A percentile compares a stretch with the other conserved stretches of the same genome.
These are phyloP conservation scores for Trichoderma reesei DNA, from an alignment of 495 filamentous ascomycete species.

Conservation along the genomic window DNA sequence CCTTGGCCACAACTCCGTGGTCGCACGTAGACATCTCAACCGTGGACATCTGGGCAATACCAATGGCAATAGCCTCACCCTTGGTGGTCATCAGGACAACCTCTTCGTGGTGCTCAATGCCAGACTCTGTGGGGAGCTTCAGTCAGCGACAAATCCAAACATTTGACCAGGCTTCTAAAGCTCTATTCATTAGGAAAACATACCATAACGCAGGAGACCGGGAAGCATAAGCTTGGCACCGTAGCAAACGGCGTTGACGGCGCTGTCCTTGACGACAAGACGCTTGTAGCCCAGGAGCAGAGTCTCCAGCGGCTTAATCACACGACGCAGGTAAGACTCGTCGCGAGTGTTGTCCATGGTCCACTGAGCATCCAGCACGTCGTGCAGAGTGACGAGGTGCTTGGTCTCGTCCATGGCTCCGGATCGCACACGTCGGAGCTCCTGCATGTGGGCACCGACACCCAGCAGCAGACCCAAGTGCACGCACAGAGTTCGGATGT, in stretches of 20 bases:
- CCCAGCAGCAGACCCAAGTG: conserved; percentile 88
- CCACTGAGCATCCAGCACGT: conserved; percentile 93
- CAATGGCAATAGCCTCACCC: conserved; percentile 93
- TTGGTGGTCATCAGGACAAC: conserved; percentile 97
- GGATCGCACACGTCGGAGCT: conserved; percentile 83
- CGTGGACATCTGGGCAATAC: conserved; percentile 90
- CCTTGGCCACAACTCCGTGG: conserved; percentile 93
- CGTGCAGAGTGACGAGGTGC: conserved; percentile 83
- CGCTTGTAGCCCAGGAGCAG: conserved; percentile 87
- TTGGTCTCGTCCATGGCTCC: conserved; percentile 89
- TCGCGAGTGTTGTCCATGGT: conserved; percentile 83
- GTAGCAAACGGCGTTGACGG: conserved; percentile 93
- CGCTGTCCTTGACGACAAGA: conserved; percentile 94
- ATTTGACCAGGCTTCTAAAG: conserved; percentile 1
- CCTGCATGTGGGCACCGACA: conserved; percentile 97
- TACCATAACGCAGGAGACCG: conserved; percentile 81
- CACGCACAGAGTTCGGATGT: conserved; percentile 95
- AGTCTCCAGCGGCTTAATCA: conserved; percentile 84
- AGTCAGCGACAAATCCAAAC: conserved; percentile 9
- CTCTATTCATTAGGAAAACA: conserved; percentile 17
- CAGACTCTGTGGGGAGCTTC: conserved; percentile 47
- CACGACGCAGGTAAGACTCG: conserved; percentile 74
- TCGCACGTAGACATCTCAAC: conserved; percentile 86
- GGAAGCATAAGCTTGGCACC: conserved; percentile 98
- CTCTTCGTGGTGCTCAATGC: conserved; percentile 82